Evolutionary conservation across 352 stramenopile species (phyloP), one percentile per base, ranked within the genome.

Genomic region (Phytophthora chlamydospora): DNA sequence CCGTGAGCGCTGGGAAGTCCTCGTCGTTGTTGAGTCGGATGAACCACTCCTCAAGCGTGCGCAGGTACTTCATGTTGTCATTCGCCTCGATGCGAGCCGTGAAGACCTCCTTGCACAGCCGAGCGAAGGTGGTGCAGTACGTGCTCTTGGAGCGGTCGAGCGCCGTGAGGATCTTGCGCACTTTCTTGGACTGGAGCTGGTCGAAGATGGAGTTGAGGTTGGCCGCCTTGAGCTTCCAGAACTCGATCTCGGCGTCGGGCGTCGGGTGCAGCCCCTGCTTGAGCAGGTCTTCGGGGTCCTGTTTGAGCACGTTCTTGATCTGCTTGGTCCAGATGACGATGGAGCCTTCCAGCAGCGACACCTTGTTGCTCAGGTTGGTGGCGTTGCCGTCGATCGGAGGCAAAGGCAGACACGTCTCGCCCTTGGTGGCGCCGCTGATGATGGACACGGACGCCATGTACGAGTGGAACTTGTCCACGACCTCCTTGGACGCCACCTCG

Each of bases 301-400:
- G 96, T 71, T 99, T 98, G 19, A 99, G 76, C 2, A 99, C 93
- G 62, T 95, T 98, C 71, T 99, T 99, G 69, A 99, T 99, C 75
- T 99, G 97, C 70, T 99, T 99, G 32, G 97, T 99, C 97, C 97
- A 99, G 1, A 96, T 99, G 45, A 99, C 96, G 54, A 99, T 98
- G 35, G 96, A 97, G 4, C 94, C 91, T 75, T 99, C 97, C 0
- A 99, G 78, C n/a, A 99, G 72, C 11, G 96, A 98, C 57, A 99
- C 98, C 33, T 97, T 95, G 66, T 96, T 98, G 61, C 85, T 90
- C 42, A 90, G 21, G 38, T 89, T 91, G 7, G 76, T 82, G 0
- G 85, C 80, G 33, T 95, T 90, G 10, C 82, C 84, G 17, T 98
- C 89, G 2, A 97, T 81, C 0, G 94, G 94, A 9, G 97, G 97